phyloP scores from a whole-genome alignment of 2,329 filamentous ascomycete genomes.

The Fusarium nanum region DNA sequence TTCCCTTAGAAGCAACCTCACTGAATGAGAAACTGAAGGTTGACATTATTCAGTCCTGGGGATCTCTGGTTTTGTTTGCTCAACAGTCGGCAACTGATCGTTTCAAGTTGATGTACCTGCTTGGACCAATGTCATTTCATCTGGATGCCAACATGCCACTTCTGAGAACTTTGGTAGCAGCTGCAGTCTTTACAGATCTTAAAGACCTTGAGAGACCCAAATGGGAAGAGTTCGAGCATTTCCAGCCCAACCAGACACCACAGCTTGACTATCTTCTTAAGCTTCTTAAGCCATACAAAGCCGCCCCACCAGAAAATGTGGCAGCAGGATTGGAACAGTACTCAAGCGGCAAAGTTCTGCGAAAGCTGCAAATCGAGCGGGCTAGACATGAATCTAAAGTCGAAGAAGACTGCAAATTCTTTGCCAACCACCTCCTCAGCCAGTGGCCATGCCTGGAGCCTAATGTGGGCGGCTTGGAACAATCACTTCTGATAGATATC shows the following conservation, averaged over 20 bases:
- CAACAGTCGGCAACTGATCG: conserved; percentile 12
- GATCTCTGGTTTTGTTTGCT: conserved; percentile 27
- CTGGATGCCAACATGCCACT: conserved; percentile 36
- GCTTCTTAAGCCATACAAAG: conserved; percentile 39
- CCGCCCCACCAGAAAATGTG: conserved; percentile 11
- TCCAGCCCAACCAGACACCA: conserved; percentile 39
- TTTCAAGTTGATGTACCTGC: conserved; percentile 41
- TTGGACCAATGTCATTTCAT: conserved; percentile 41
- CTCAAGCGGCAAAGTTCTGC: conserved; percentile 39
- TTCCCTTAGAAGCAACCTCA: conserved; percentile 28
- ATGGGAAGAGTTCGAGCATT: conserved; percentile 41
- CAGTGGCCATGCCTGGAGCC: conserved; percentile 47
- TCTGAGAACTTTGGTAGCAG: conserved; percentile 39
- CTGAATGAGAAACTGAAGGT: conserved; percentile 37
- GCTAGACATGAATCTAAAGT: conserved; percentile 36
- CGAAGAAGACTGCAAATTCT: conserved; percentile 41
- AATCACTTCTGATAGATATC: conserved; percentile 39
- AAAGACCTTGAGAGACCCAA: conserved; percentile 24
- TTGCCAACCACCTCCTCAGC: conserved; percentile 38
- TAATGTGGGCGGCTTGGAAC: conserved; percentile 20
- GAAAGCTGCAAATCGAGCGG: conserved; percentile 36
- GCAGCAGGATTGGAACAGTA: conserved; percentile 28
- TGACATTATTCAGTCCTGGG: conserved; percentile 38
- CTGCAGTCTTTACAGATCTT: conserved; percentile 38
- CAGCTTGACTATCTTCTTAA: conserved; percentile 32